phyloP scores from a whole-genome alignment of 2,329 filamentous ascomycete species.

The Ceratocystis smalleyi region DNA sequence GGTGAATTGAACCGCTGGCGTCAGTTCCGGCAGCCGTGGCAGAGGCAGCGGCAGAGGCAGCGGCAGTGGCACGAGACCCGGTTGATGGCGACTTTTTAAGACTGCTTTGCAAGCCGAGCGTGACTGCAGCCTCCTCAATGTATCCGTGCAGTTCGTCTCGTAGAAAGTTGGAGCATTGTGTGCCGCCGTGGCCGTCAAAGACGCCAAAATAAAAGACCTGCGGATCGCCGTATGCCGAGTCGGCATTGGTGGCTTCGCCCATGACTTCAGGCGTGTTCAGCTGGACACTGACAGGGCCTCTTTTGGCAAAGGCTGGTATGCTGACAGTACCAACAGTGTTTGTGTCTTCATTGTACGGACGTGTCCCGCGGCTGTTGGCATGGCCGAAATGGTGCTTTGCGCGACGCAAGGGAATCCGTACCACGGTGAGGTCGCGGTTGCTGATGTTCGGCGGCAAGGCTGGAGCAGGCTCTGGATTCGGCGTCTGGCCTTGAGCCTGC shows the following conservation, averaged over 20 bases:
- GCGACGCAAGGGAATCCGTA: conserved; percentile 80
- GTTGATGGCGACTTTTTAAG: conserved; percentile 1
- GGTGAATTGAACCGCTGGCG: background rate
- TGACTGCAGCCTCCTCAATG: conserved; percentile 62
- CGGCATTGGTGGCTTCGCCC: conserved; percentile 52
- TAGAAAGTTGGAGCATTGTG: conserved; percentile 75
- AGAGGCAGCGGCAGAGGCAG: background rate
- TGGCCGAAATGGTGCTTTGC: conserved; percentile 95
- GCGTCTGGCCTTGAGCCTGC: conserved; percentile 24
- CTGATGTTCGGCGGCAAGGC: conserved; percentile 42
- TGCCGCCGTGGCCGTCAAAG: conserved; percentile 89
- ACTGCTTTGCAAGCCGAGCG: conserved; percentile 63
- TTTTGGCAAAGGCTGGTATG: conserved; percentile 80
- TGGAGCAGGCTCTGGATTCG: conserved; percentile 33
- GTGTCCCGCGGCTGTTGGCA: conserved; percentile 60
- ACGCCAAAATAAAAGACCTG: conserved; percentile 96
- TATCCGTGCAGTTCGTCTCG: conserved; percentile 74
- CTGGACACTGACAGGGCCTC: conserved; percentile 49
- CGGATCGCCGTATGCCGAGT: conserved; percentile 70
- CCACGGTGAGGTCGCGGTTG: conserved; percentile 71
- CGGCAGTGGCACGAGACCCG: background rate
- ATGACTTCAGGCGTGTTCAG: conserved; percentile 23
- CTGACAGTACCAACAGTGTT: conserved; percentile 90
- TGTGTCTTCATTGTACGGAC: conserved; percentile 83
- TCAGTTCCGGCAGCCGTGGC: background rate